These are phyloP conservation scores for Takakia lepidozioides DNA, from an alignment of 225 moss, liverwort and hornwort genomes.

Conservation along the genomic window DNA sequence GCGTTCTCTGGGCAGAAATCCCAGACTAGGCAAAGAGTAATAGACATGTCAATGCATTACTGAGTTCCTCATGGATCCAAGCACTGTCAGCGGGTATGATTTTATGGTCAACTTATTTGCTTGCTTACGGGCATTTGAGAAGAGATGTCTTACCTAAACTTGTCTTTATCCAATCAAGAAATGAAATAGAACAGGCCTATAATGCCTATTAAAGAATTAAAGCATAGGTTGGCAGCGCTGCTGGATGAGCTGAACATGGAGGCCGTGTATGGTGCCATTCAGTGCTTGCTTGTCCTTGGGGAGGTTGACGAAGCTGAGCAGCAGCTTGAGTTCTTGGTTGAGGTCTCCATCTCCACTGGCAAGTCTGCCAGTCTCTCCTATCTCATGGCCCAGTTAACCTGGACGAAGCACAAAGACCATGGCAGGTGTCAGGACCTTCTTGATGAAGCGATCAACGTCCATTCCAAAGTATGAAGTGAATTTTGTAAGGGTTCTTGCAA, in stretches of 20 bases:
- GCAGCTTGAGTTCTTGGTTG: slow-evolving; percentile 66
- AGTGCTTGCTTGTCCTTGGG: slow-evolving; percentile 64
- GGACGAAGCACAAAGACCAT: slow-evolving; percentile 41
- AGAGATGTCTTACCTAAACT: too few relatives aligned
- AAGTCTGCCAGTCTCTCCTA: slow-evolving; percentile 60
- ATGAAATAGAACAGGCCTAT: too few relatives aligned
- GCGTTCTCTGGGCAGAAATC: too few relatives aligned
- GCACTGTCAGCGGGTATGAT: too few relatives aligned
- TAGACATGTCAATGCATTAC: too few relatives aligned
- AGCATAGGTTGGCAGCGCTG: slow-evolving; percentile 45
- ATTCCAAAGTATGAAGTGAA: slow-evolving; percentile 41
- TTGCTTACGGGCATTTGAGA: too few relatives aligned
- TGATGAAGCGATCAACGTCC: slow-evolving; percentile 41
- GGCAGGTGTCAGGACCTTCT: slow-evolving; percentile 45
- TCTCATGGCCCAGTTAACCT: slow-evolving; percentile 66
- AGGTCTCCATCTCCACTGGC: slow-evolving; percentile 54
- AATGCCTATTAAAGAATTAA: neutral
- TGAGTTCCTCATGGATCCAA: too few relatives aligned
- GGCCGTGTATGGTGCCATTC: slow-evolving; percentile 63
- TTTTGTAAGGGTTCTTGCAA: too few relatives aligned
- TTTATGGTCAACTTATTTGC: too few relatives aligned
- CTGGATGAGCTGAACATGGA: slow-evolving; percentile 63
- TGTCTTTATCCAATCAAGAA: too few relatives aligned
- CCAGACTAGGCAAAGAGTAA: too few relatives aligned
- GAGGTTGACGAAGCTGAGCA: slow-evolving; percentile 65